Percentiles rank a stretch among this genome's conserved stretches.
Conservation (phyloP, 2,329 filamentous ascomycete species). For the Apiospora arundinis region DNA sequence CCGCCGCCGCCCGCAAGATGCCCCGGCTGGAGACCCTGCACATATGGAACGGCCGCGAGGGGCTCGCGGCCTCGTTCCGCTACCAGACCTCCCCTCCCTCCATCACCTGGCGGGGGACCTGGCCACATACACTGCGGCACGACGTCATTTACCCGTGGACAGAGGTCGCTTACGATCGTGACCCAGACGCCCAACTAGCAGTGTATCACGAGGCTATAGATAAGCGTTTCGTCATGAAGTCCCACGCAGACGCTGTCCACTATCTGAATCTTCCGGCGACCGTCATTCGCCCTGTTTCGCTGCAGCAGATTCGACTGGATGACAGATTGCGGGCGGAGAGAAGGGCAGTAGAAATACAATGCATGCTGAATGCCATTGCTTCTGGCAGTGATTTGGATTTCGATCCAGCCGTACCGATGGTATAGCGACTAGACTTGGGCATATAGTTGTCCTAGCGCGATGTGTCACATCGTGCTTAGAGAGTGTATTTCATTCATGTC, state of each 20-base stretch:
- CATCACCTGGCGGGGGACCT: conserved; percentile 3
- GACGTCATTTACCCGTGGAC: not conserved
- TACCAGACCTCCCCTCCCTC: not conserved
- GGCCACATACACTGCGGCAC: not conserved
- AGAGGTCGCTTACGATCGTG: not conserved
- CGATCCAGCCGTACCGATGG: not conserved
- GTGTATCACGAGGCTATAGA: not conserved
- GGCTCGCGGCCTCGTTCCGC: not conserved
- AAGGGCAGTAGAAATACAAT: not conserved
- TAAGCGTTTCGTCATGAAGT: conserved; percentile 5
- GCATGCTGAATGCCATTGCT: conserved; percentile 1
- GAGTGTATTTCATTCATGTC: no score
- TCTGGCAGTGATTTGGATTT: not conserved
- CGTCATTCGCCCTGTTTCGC: not conserved
- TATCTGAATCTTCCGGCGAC: not conserved
- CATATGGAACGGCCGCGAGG: not conserved
- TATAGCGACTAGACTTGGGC: not conserved
- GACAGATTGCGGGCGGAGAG: conserved; percentile 5
- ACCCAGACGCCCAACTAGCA: not conserved
- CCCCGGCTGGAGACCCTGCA: not conserved
- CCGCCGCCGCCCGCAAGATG: not conserved
- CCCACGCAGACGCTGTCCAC: conserved; percentile 1
- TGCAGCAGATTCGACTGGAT: conserved; percentile 6
- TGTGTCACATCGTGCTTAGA: no score
- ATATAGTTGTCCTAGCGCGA: not conserved